Evolutionary conservation across 805 yeast genomes (phyloP).

Genomic region (Myxozyma mucilagina): DNA sequence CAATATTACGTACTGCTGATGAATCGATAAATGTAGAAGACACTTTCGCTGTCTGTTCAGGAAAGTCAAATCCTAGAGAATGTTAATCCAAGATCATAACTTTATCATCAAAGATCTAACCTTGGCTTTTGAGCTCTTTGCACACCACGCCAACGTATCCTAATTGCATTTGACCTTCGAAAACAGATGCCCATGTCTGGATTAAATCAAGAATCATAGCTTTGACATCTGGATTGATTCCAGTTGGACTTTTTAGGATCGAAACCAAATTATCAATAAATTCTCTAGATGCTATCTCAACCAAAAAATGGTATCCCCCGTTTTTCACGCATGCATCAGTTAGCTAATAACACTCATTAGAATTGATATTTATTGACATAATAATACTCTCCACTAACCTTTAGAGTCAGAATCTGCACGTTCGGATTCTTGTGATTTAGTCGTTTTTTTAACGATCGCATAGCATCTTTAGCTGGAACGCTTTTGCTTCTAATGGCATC

Average conservation of each 20-base stretch:
- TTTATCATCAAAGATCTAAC: slow-evolving; percentile 32
- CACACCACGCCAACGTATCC: slow-evolving; percentile 65
- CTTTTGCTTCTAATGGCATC: slow-evolving; percentile 82
- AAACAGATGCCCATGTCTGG: slow-evolving; percentile 76
- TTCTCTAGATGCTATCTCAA: slow-evolving; percentile 78
- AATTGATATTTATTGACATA: neutral
- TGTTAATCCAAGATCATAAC: neutral
- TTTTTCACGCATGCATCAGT: slow-evolving; percentile 88
- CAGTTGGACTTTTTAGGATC: slow-evolving; percentile 42
- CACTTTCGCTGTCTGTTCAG: slow-evolving; percentile 25
- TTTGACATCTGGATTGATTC: slow-evolving; percentile 56
- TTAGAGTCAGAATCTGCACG: slow-evolving; percentile 67
- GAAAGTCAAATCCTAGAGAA: slow-evolving; percentile 39
- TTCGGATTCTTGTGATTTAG: slow-evolving; percentile 75
- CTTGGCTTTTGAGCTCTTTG: slow-evolving; percentile 59
- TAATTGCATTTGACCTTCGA: slow-evolving; percentile 65
- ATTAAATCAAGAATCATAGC: slow-evolving; percentile 60
- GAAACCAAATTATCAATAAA: slow-evolving; percentile 75
- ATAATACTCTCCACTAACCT: slow-evolving; percentile 24
- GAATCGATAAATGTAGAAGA: slow-evolving; percentile 66
- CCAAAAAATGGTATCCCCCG: slow-evolving; percentile 82
- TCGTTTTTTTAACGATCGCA: slow-evolving; percentile 79
- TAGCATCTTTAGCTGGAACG: slow-evolving; percentile 75
- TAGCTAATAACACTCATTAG: slow-evolving; percentile 46
- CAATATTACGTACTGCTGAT: slow-evolving; percentile 48